Percentiles rank a stretch among this genome's conserved stretches.
Evolutionary conservation across 139 green algal species (phyloP).

Genomic region (Zygnema circumcarinatum): DNA sequence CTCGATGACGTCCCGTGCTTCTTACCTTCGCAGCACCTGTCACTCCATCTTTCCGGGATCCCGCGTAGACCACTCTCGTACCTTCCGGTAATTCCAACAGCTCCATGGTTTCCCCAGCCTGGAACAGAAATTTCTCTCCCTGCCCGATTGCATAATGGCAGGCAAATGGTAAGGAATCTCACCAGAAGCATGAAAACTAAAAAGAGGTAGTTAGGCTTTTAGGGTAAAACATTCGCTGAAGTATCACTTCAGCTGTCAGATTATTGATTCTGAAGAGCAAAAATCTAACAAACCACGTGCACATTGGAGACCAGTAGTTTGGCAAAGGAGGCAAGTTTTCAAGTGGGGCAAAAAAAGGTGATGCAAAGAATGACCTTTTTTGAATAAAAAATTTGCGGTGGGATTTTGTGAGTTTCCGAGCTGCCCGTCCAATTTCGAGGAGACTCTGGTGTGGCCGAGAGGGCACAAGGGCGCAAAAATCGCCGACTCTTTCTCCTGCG

Average conservation of each 20-base stretch:
- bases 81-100: slow-evolving; percentile 59
- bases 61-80: slow-evolving; percentile 57
- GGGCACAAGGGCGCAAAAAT: no score
- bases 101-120: slow-evolving; percentile 49
- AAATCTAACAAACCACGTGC: neutral
- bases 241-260: neutral
- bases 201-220: neutral
- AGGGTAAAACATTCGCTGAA: neutral
- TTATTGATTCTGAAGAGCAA: neutral
- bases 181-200: neutral
- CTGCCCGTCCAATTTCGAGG: slow-evolving; percentile 23
- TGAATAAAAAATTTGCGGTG: slow-evolving; percentile 23
- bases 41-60: slow-evolving; percentile 52
- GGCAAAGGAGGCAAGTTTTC: neutral
- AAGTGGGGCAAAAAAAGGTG: neutral
- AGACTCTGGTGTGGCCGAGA: no score
- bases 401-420: slow-evolving; percentile 21
- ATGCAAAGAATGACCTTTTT: slow-evolving; percentile 30
- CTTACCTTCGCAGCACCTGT: no score
- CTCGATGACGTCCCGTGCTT: no score
- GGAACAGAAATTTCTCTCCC: slow-evolving; percentile 63
- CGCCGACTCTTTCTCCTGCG: no score
- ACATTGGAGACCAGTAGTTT: neutral
- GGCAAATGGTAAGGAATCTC: slow-evolving; percentile 18
- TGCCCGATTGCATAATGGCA: neutral